Base-by-base conservation (phyloP, 2,329 filamentous ascomycete genomes). In the Colletotrichum sp. region DNA sequence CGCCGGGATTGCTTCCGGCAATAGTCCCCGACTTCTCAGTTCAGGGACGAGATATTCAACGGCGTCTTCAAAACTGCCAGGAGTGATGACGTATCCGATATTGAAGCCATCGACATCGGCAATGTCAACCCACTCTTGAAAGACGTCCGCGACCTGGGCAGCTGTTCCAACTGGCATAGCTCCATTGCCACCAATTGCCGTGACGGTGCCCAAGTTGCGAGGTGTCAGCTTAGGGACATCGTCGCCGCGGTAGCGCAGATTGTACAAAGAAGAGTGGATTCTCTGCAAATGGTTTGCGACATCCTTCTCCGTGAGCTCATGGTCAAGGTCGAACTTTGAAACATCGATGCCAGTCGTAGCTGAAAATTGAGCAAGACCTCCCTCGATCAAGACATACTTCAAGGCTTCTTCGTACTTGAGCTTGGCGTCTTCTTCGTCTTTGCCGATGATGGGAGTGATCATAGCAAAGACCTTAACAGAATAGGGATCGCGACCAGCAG, bases 261-360 rank as follows among this genome's bases (percentile, higher is more conserved):
- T 83, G 36, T 88, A 86, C 4, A 90, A 82, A 8, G 88, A 82
- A 61, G 87, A 89, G 38, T 85, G 87, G 1, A 91, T 84, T 75
- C 87, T 89, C 76, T 89, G 83, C 13, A 88, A 88, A 76, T 91
- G 89, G 4, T 84, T 83, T 0, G 89, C 90, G 58, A 73, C 66
- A 75, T 92, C 89, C 6, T 86, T 87, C 1, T 87, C 87, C 0
- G 87, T 89, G 75, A 93, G 85, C n/a, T 90, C 89, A 77, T 92
- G 87, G 76, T 92, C 91, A 0, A 92, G 79, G 0, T 90, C 89
- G 56, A 92, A 87, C 77, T 86, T 86, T 4, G 88, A 90, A 32
- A 92, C 84, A 78, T 93, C 91, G 73, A 93, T 91, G 0, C 91
- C 91, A 0, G 90, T 91, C 87, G 89, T 91, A 2, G 90, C 90